phyloP scores from a whole-genome alignment of 73 alveolate genomes.

The Symbiodinium natans region DNA sequence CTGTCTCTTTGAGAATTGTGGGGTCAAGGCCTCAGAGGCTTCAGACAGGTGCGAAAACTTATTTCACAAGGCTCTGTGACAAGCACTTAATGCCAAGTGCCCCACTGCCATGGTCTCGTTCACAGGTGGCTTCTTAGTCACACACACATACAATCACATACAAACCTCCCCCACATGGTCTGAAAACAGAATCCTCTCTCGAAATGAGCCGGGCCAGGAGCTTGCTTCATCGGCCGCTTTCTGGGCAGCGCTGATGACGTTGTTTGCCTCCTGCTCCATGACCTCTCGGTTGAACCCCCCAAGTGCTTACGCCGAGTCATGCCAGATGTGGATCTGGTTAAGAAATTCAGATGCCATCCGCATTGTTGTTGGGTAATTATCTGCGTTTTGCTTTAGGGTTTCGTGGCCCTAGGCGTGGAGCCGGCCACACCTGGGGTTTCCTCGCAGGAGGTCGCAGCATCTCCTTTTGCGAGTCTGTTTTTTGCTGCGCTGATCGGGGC shows the following conservation, averaged over 20 bases:
- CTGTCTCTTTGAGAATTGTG: conserved; percentile 64
- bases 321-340: too few relatives aligned
- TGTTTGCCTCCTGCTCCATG: conserved; percentile 63
- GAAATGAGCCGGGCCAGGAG: background rate
- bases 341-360: too few relatives aligned
- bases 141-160: background rate
- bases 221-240: conserved; percentile 77
- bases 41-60: background rate
- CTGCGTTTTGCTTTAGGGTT: too few relatives aligned
- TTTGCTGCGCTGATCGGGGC: too few relatives aligned
- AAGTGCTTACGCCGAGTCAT: too few relatives aligned
- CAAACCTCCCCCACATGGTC: background rate
- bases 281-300: background rate
- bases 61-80: background rate
- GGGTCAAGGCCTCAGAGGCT: conserved; percentile 45
- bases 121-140: conserved; percentile 57
- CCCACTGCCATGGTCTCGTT: conserved; percentile 68
- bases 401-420: too few relatives aligned
- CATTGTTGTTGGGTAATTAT: too few relatives aligned
- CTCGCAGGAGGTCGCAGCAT: too few relatives aligned
- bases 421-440: too few relatives aligned
- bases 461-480: too few relatives aligned
- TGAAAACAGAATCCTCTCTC: background rate
- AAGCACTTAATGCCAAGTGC: background rate
- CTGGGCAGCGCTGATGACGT: conserved; percentile 77